These are phyloP conservation scores for Aspergillus ostianus DNA, from an alignment of 495 filamentous ascomycete genomes.

Conservation along the genomic window DNA sequence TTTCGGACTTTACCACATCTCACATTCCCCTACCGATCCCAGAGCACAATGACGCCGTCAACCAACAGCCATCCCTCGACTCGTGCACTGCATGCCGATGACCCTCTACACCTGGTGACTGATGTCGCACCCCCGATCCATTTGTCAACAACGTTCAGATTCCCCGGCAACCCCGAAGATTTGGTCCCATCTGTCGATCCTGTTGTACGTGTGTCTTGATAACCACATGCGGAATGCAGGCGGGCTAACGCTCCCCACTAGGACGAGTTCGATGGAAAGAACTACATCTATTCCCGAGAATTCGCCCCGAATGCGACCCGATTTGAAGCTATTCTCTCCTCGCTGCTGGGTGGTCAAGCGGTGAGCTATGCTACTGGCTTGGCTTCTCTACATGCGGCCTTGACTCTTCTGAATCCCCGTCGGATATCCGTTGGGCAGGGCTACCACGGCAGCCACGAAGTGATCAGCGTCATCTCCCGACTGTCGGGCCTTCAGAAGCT, in stretches of 20 bases:
- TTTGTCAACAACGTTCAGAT: conserved; percentile 81
- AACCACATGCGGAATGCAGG: neutral
- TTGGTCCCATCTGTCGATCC: conserved; percentile 43
- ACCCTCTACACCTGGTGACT: conserved; percentile 59
- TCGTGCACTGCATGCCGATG: conserved; percentile 75
- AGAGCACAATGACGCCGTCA: conserved; percentile 9
- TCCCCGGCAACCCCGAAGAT: conserved; percentile 58
- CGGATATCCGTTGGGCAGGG: conserved; percentile 69
- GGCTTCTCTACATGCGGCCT: conserved; percentile 75
- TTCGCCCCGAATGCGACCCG: conserved; percentile 68
- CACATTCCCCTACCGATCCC: neutral
- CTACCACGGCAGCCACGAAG: conserved; percentile 84
- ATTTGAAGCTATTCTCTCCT: conserved; percentile 68
- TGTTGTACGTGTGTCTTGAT: conserved; percentile 16
- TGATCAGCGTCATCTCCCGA: conserved; percentile 60
- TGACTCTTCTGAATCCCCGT: conserved; percentile 68
- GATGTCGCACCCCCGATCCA: conserved; percentile 82
- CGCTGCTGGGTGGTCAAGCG: conserved; percentile 60
- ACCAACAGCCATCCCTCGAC: conserved; percentile 43
- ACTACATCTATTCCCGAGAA: conserved; percentile 67
- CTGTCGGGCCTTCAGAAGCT: conserved; percentile 64
- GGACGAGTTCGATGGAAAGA: conserved; percentile 22
- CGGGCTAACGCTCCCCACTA: neutral
- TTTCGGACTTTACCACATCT: neutral
- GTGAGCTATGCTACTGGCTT: conserved; percentile 76